Conservation (phyloP, 139 green algal genomes). For the Micractinium conductrix region DNA sequence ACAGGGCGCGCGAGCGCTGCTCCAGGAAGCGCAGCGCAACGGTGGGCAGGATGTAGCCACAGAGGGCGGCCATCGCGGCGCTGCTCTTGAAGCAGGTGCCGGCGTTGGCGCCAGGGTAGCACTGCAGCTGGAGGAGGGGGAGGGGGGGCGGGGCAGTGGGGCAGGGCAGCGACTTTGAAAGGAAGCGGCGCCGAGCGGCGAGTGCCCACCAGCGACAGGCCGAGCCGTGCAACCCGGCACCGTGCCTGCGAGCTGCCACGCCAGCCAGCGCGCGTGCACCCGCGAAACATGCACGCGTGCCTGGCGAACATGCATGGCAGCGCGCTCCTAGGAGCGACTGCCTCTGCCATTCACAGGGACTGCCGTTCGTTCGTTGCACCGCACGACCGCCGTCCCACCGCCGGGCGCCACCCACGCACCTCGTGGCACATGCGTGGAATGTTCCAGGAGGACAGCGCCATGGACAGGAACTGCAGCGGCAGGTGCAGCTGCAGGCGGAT, state of each 20-base stretch:
- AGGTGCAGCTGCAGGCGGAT: constrained; percentile 34
- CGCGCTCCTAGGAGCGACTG: no score
- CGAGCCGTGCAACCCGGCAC: no score
- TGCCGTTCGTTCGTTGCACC: no score
- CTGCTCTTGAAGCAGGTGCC: neutral
- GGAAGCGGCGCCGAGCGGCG: no score
- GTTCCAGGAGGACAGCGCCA: constrained; percentile 3
- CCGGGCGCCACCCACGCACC: neutral
- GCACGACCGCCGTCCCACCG: no score
- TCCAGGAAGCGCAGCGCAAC: constrained; percentile 19
- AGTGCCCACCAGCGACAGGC: no score
- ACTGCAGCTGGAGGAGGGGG: neutral
- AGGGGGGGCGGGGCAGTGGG: neutral
- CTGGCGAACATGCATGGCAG: no score
- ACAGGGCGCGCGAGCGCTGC: constrained; percentile 1
- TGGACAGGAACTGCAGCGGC: constrained; percentile 31
- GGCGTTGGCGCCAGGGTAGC: neutral
- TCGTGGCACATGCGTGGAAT: constrained; percentile 16
- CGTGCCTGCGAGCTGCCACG: no score
- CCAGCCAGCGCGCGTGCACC: no score
- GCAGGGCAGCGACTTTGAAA: no score
- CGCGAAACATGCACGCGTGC: no score
- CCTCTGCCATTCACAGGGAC: no score
- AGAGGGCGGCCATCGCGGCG: neutral
- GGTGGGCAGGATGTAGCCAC: constrained; percentile 21